A percentile compares a stretch with the other conserved stretches of the same genome.
Evolutionary conservation across 805 yeast genomes (phyloP).

Genomic region (Peterozyma xylosa): DNA sequence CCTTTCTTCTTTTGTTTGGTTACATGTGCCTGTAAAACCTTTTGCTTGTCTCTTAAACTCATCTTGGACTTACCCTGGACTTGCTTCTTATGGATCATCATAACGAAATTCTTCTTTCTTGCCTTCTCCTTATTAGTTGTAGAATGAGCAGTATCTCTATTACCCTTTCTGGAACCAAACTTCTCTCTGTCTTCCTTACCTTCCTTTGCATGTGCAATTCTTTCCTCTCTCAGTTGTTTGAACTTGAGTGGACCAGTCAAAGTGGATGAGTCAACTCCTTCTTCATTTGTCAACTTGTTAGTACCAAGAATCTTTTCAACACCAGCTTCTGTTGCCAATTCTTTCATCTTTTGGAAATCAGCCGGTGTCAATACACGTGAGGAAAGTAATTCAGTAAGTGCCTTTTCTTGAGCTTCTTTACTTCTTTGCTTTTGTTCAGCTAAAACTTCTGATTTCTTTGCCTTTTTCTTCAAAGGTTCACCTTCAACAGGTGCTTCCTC

Average conservation of each 20-base stretch:
- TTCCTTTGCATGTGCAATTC: slow-evolving; percentile 78
- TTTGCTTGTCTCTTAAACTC: slow-evolving; percentile 88
- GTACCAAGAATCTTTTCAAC: slow-evolving; percentile 68
- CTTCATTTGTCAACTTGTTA: slow-evolving; percentile 53
- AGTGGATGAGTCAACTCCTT: slow-evolving; percentile 69
- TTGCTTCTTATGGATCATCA: slow-evolving; percentile 94
- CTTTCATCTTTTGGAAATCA: slow-evolving; percentile 92
- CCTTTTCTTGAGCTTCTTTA: slow-evolving; percentile 24
- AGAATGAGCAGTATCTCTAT: slow-evolving; percentile 68
- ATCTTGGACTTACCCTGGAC: slow-evolving; percentile 91
- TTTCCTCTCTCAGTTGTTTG: slow-evolving; percentile 86
- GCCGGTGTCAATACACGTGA: slow-evolving; percentile 90
- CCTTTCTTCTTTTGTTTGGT: slow-evolving; percentile 89
- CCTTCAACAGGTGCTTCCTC: slow-evolving; percentile 27
- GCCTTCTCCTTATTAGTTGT: slow-evolving; percentile 96
- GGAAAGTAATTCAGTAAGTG: slow-evolving; percentile 57
- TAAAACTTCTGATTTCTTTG: slow-evolving; percentile 14
- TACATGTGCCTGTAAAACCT: slow-evolving; percentile 77
- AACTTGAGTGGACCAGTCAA: slow-evolving; percentile 74
- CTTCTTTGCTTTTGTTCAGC: slow-evolving; percentile 15
- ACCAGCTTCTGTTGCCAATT: slow-evolving; percentile 79
- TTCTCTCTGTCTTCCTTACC: slow-evolving; percentile 92
- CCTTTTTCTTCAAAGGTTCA: slow-evolving; percentile 27
- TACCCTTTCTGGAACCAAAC: slow-evolving; percentile 84
- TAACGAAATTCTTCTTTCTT: slow-evolving; percentile 96